Base-by-base conservation (phyloP, 179 eudicot species). In the Vitellaria paradoxa region DNA sequence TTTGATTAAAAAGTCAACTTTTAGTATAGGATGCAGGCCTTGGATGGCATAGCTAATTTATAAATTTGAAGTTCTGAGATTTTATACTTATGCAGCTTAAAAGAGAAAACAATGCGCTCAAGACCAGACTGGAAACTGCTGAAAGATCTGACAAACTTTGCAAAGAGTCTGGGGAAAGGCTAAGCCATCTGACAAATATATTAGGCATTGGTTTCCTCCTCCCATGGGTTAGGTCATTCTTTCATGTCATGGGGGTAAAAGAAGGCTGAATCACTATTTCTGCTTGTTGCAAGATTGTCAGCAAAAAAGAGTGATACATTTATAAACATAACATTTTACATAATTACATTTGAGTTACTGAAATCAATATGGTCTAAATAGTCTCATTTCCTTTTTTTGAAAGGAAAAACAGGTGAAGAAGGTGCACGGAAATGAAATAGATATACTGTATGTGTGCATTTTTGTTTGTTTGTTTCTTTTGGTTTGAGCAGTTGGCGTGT, bases 61-160 rank as follows among this genome's bases (percentile, higher is more conserved):
- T 45, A 6, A 1, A 30, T 40, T 61, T 71, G 17, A 13, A 37
- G 53, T 60, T 30, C 7, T 49, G 47, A 52, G 49, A 13, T 61
- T 57, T 72, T 37, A 10, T 30, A 42, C 13, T 73, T 37, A 67
- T 62, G 62, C 81, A 91, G 92, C 86, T 91, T 45, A 74, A 77
- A 86, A 87, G 80, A 80, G 87, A 88, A 78, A 90, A 86, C 75
- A 77, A 76, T 73, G 74, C 21, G 77, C 89, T 87, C 52, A 81
- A 81, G 82, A 84, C 81, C 83, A 86, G 81, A 77, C 68, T 79
- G 73, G 78, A 76, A 70, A 74, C 81, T 56, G 78, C 80, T 65
- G 85, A 84, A 81, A 81, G 74, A 53, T 53, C 70, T 67, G n/a
- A 21, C n/a, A 65, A 74, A 56, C 53, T 59, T 49, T 10, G 14